A percentile compares a stretch with the other conserved stretches of the same genome.
These are phyloP conservation scores for Wickerhamomyces pijperi DNA, from an alignment of 805 yeast genomes.

Conservation along the genomic window DNA sequence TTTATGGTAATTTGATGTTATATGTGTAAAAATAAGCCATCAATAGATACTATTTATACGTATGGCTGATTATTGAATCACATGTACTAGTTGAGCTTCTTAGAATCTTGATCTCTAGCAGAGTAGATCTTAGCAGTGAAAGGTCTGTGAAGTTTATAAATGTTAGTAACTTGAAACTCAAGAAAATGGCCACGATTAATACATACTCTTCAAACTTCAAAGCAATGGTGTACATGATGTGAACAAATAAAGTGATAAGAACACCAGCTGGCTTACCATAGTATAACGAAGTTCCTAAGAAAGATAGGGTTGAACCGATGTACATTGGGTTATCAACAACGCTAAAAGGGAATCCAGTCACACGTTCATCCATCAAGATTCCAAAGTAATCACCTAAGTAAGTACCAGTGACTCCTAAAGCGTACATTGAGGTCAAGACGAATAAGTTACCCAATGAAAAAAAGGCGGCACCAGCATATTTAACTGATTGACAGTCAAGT, in stretches of 20 bases:
- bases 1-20: too few species aligned
- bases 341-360: conserved; percentile 88
- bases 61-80: too few species aligned
- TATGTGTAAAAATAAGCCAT: too few species aligned
- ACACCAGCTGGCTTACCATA: conserved; percentile 88
- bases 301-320: conserved; percentile 81
- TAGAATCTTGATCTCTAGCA: conserved; percentile 30
- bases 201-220: conserved; percentile 69
- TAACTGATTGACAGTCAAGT: conserved; percentile 30
- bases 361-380: conserved; percentile 81
- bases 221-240: conserved; percentile 74
- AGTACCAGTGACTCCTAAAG: conserved; percentile 91
- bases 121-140: conserved; percentile 89
- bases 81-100: conserved; percentile 10
- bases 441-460: conserved; percentile 70
- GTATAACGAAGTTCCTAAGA: conserved; percentile 83
- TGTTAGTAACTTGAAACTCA: conserved; percentile 5
- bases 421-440: conserved; percentile 80
- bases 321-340: conserved; percentile 93
- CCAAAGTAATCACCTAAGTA: conserved; percentile 97
- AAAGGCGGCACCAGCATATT: conserved; percentile 38
- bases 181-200: neutral
- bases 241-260: conserved; percentile 59
- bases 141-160: conserved; percentile 33
- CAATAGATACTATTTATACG: too few species aligned